phyloP scores from a whole-genome alignment of 2,329 filamentous ascomycete species.

The Nigrospora oryzae region DNA sequence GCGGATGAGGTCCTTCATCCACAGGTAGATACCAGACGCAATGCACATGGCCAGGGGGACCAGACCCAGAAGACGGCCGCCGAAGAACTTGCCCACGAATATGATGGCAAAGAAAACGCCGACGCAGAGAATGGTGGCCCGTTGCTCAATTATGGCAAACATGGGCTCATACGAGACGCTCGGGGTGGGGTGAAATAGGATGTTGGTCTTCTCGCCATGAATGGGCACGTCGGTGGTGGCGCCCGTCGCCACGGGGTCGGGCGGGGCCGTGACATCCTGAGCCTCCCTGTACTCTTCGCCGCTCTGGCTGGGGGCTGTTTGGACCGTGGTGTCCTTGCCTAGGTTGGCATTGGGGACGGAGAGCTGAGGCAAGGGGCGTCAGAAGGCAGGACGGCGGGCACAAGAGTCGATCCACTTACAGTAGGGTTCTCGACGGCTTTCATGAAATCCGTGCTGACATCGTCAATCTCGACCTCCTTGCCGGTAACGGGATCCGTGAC shows the following conservation, averaged over 20 bases:
- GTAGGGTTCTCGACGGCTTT: slow-evolving; percentile 63
- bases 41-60: slow-evolving; percentile 66
- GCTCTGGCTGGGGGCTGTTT: slow-evolving; percentile 63
- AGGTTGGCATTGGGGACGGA: slow-evolving; percentile 88
- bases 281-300: slow-evolving; percentile 73
- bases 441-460: slow-evolving; percentile 63
- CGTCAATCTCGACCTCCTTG: slow-evolving; percentile 76
- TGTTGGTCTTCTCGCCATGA: slow-evolving; percentile 91
- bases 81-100: slow-evolving; percentile 70
- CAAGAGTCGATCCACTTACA: slow-evolving; percentile 31
- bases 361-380: slow-evolving; percentile 35
- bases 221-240: slow-evolving; percentile 92
- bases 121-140: slow-evolving; percentile 61
- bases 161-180: slow-evolving; percentile 85
- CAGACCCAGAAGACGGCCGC: slow-evolving; percentile 67
- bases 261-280: slow-evolving; percentile 85
- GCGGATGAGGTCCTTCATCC: slow-evolving; percentile 79
- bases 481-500: slow-evolving; percentile 89
- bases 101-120: slow-evolving; percentile 67
- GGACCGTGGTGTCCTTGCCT: slow-evolving; percentile 62
- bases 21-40: slow-evolving; percentile 73
- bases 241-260: slow-evolving; percentile 73
- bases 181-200: slow-evolving; percentile 91
- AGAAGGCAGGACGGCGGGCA: too few species aligned
- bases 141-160: slow-evolving; percentile 67